Evolutionary conservation across 2,329 filamentous ascomycete species (phyloP).

Genomic region (Xylaria sp.): DNA sequence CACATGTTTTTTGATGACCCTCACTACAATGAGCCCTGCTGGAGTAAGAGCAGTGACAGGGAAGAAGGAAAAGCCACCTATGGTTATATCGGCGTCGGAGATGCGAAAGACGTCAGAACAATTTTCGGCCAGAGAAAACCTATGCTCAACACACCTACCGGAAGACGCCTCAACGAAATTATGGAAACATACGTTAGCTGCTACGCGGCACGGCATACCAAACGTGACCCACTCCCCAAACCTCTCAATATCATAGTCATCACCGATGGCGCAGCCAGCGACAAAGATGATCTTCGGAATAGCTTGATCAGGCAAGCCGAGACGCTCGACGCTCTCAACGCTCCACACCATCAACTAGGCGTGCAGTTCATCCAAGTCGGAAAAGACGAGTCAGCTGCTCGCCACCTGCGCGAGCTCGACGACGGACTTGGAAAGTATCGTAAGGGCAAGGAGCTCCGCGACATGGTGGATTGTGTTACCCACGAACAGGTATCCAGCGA

Average conservation of each 20-base stretch:
- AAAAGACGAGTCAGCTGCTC: slow-evolving; percentile 66
- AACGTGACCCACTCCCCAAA: slow-evolving; percentile 59
- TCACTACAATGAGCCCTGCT: not conserved
- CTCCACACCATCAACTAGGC: slow-evolving; percentile 81
- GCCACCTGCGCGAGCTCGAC: slow-evolving; percentile 74
- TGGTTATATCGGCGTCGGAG: slow-evolving; percentile 69
- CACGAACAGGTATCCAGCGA: slow-evolving; percentile 32
- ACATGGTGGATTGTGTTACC: slow-evolving; percentile 85
- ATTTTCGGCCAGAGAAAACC: slow-evolving; percentile 76
- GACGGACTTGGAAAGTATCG: slow-evolving; percentile 50
- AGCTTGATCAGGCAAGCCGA: slow-evolving; percentile 69
- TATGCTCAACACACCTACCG: slow-evolving; percentile 73
- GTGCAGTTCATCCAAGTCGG: slow-evolving; percentile 98
- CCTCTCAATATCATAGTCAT: slow-evolving; percentile 92
- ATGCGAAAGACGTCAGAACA: slow-evolving; percentile 60
- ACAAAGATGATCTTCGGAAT: slow-evolving; percentile 70
- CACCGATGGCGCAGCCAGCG: slow-evolving; percentile 82
- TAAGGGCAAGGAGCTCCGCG: slow-evolving; percentile 60
- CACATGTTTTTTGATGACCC: slow-evolving; percentile 42
- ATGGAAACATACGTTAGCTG: slow-evolving; percentile 71
- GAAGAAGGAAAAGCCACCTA: slow-evolving; percentile 45
- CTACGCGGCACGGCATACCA: slow-evolving; percentile 49
- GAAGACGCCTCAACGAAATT: slow-evolving; percentile 71
- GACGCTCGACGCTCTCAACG: slow-evolving; percentile 71
- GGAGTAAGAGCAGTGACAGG: not conserved